Percentiles rank a stretch among this genome's conserved stretches.
phyloP scores from a whole-genome alignment of 1,284 basidiomycete species.

The Cryptococcus hybrid region DNA sequence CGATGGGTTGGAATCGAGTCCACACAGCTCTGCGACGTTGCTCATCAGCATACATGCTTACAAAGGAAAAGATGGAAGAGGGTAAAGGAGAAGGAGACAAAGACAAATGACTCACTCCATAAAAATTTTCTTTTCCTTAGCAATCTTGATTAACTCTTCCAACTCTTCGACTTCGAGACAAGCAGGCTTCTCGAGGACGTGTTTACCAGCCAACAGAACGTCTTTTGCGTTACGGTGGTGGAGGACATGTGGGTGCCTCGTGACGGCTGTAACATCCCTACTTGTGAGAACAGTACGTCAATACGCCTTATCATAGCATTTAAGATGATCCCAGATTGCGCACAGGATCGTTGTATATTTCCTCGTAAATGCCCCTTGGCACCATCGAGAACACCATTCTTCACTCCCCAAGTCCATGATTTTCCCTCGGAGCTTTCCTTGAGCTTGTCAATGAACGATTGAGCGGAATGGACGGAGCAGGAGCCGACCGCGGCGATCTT shows the following conservation, averaged over 20 bases:
- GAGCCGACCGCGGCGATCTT: conserved; percentile 72
- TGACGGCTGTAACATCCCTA: conserved; percentile 50
- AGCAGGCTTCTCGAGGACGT: conserved; percentile 78
- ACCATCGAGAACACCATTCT: too few relatives aligned
- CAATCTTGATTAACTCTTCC: conserved; percentile 64
- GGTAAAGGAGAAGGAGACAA: too few relatives aligned
- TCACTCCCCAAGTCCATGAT: too few relatives aligned
- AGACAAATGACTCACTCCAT: conserved; percentile 68
- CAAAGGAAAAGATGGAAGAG: background rate
- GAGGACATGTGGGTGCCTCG: conserved; percentile 80
- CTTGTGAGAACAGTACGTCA: too few relatives aligned
- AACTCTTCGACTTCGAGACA: conserved; percentile 53
- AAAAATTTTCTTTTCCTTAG: conserved; percentile 75
- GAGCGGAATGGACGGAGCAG: conserved; percentile 66
- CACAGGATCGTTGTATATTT: conserved; percentile 2
- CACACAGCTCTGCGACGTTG: conserved; percentile 40
- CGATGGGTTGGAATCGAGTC: conserved; percentile 25
- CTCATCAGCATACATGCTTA: background rate
- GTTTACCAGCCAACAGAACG: conserved; percentile 53
- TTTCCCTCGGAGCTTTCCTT: conserved; percentile 1
- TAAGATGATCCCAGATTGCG: conserved; percentile 51
- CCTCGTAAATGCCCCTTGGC: conserved; percentile 21
- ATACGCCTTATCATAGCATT: conserved; percentile 52
- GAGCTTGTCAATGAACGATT: conserved; percentile 63
- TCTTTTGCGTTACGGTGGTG: conserved; percentile 78